Evolutionary conservation across 2,329 filamentous ascomycete species (phyloP), one percentile per base, ranked within the genome.

Genomic region (Stagonosporopsis chrysanthemi): DNA sequence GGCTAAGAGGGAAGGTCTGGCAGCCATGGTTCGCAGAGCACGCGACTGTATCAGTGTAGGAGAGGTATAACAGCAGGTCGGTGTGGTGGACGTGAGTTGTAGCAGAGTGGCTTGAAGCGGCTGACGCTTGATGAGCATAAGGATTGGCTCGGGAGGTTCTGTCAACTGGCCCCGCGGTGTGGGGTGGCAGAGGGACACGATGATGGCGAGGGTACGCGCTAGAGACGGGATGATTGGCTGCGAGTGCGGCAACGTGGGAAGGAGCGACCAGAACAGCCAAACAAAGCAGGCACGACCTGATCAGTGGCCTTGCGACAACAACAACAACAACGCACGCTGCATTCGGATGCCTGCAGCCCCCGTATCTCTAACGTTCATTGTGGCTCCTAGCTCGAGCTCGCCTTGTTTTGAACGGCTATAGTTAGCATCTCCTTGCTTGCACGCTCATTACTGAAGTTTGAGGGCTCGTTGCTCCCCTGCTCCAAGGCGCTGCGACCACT

Each of bases 1-100:
- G 53, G 73, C 79, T 60, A 78, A 69, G 54, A 80, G 71, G 1
- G 79, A 78, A 12, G 76, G 75, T 57, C 76, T 77, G 64, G 70
- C 60, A 24, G 74, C 58, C 75, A 77, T 77, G 60, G 65, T 68
- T 52, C 61, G 61, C 14, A 62, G 38, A 50, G 66, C 56, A 63
- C 54, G 60, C 44, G 61, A 62, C 48, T 63, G 48, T 22, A 52
- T 47, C 19, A 48, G 39, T 35, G 43, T n/a, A 35, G 62, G 38
- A 58, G 62, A 52, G 26, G 41, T 47, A 49, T 43, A 42, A 42
- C 41, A 14, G 45, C 38, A 58, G 56, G 41, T 38, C 36, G 38
- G 54, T 56, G 49, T 40, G 40, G 57, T 35, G 17, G 62, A 53
- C 43, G 56, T 61, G 24, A 52, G 39, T 46, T 64, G 61, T 48